These are phyloP conservation scores for Ichthyophthirius multifiliis DNA, from an alignment of 169 alveolate genomes.

Conservation along the genomic window DNA sequence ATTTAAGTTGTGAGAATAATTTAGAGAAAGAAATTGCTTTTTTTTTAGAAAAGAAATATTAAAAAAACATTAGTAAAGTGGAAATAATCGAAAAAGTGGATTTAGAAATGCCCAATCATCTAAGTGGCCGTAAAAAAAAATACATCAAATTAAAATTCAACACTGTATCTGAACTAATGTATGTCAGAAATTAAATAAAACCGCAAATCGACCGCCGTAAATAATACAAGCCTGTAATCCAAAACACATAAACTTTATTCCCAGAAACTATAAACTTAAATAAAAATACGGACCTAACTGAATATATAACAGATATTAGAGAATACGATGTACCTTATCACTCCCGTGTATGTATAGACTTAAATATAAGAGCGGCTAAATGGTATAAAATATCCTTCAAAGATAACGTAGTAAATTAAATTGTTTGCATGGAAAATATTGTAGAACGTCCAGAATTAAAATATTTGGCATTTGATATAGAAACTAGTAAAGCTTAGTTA, in stretches of 20 bases:
- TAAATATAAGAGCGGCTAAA: conserved; percentile 93
- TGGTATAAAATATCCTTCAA: conserved; percentile 77
- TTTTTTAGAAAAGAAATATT: conserved; percentile 62
- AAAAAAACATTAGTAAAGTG: conserved; percentile 54
- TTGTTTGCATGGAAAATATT: conserved; percentile 55
- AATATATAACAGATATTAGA: conserved; percentile 88
- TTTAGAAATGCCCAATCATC: conserved; percentile 84
- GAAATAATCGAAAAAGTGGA: conserved; percentile 82
- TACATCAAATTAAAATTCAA: conserved; percentile 84
- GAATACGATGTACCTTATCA: conserved; percentile 96
- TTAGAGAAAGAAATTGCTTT: conserved; percentile 56
- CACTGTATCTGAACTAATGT: conserved; percentile 82
- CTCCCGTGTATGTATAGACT: conserved; percentile 93
- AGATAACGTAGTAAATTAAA: not conserved
- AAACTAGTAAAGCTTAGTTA: conserved; percentile 96
- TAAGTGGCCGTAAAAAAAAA: conserved; percentile 83
- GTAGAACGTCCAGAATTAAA: conserved; percentile 87
- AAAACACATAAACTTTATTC: conserved; percentile 55
- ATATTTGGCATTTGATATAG: conserved; percentile 98
- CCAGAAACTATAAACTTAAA: conserved; percentile 13
- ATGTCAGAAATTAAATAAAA: conserved; percentile 72
- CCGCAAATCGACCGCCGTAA: conserved; percentile 62
- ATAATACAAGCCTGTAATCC: conserved; percentile 35
- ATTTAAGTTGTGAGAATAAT: conserved; percentile 65
- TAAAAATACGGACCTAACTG: conserved; percentile 61